Base-by-base conservation (phyloP, 768 basidiomycete genomes). In the Daedaleopsis sinensis region DNA sequence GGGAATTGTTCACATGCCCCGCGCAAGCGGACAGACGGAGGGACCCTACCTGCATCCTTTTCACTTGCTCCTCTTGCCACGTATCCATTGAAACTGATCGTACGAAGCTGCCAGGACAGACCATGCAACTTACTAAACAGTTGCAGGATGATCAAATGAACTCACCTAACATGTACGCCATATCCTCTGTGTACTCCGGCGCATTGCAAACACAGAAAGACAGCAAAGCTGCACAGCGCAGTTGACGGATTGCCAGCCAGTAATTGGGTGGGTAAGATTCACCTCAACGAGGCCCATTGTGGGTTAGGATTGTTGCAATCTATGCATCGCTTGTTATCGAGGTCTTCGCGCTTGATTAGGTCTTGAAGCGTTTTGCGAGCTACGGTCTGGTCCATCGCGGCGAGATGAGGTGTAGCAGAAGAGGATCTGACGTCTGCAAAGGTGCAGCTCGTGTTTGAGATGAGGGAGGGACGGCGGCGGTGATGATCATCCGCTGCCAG, bases 51-150 rank as follows among this genome's bases (percentile, higher is more conserved):
- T 91, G 88, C 94, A 99, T 98, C 65, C 92, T 83, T 69, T 73
- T 87, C 65, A 94, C 78, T 74, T 97, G 94, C 61, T 96, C 93
- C 39, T 87, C 84, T 65, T 91, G 89, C 94, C 95, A 97, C 65
- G 94, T 91, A 76, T 97, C 96, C 96, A 97, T 98, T 56, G 94
- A 94, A 65, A 95, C 86, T 44, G 92, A 94, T 72, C 95, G 83
- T 57, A 96, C 93, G 75, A 95, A 96, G 73, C 91, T 93, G 75
- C 16, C 13, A 48, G 48, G 7, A 21, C 37, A 64, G 59, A 67
- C 67, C 54, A 49, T 24, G 47, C 5, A 68, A 57, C 53, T 64
- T 24, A 57, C 47, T 39, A 35, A 23, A 57, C 43, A 53, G 9
- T 52, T 37, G 15, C 37, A 12, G 47, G 42, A n/a, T 48, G 54